Conservation (phyloP, 2,329 filamentous ascomycete genomes). For the Epichloe brachyelytri region DNA sequence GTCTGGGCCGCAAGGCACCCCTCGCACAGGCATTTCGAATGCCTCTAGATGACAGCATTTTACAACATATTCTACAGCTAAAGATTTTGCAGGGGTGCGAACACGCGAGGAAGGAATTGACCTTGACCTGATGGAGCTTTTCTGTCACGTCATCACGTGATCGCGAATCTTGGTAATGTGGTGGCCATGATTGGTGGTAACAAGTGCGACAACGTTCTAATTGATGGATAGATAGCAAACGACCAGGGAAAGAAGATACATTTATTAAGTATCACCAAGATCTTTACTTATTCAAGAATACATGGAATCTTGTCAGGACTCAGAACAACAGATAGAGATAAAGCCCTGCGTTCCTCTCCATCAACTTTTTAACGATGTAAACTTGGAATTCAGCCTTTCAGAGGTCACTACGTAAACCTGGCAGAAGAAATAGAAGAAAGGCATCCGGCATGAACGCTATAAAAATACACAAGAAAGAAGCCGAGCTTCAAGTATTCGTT, state of each 20-base stretch:
- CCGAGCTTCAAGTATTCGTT: background rate
- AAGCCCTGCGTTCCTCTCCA: no score
- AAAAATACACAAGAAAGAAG: background rate
- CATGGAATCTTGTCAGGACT: no score
- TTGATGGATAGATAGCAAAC: no score
- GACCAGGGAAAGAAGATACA: no score
- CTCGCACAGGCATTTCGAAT: slow-evolving; percentile 21
- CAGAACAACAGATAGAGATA: no score
- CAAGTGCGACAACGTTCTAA: background rate
- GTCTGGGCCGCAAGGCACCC: slow-evolving; percentile 11
- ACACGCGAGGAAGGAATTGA: background rate
- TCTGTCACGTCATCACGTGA: slow-evolving; percentile 19
- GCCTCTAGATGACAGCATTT: slow-evolving; percentile 23
- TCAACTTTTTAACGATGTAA: no score
- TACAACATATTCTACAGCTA: slow-evolving; percentile 7
- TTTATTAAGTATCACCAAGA: no score
- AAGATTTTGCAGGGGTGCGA: slow-evolving; percentile 2
- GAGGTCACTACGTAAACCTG: background rate
- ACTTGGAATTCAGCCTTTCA: background rate
- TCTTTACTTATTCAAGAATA: no score
- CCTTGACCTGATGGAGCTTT: slow-evolving; percentile 11
- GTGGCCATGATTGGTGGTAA: slow-evolving; percentile 7
- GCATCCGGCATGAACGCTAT: background rate
- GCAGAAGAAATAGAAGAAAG: background rate
- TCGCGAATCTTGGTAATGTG: slow-evolving; percentile 5